Evolutionary conservation across 495 filamentous ascomycete genomes (phyloP), one percentile per base, ranked within the genome.

Genomic region (Lepraria neglecta): DNA sequence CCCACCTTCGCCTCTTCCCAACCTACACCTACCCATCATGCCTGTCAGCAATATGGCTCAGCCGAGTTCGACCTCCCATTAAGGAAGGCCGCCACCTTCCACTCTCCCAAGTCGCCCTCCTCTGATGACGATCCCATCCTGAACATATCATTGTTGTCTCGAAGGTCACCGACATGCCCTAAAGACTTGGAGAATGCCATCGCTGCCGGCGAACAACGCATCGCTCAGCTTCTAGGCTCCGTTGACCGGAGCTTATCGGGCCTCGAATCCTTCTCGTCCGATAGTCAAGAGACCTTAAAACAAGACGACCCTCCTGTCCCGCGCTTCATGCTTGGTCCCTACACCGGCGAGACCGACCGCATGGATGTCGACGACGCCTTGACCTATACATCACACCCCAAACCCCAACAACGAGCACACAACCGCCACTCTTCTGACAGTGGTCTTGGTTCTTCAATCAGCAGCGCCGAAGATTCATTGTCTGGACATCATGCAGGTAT

Each of bases 401-500:
- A 60, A 15, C 33, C 58, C 19, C 21, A 60, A 35, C 46, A 60
- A 28, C 46, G 35, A 52, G 7, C 58, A 66, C 46, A 76, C 59
- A 68, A 69, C 50, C 67, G 62, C 14, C 77, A 79, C 61, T 69
- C 72, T 12, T 79, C 77, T 1, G 78, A 82, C 68, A 82, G 80
- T 67, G 80, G 79, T 6, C 66, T 87, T 28, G 84, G 84, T 43
- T 78, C 81, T 15, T 85, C 82, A 45, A 69, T 86, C 56, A 73
- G 70, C 63, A 73, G 66, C 56, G 72, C 70, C 19, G 67, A 70
- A 65, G 64, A 69, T 15, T 67, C 62, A 50, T 50, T 59, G 61
- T 59, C 59, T 14, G 38, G 51, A 43, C 30, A 56, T 56, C 44
- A 59, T 58, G 51, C 67, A 64, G 65, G 65, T 67, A 69, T 70